Conservation (phyloP, 2,329 filamentous ascomycete genomes). For the Cordyceps tenuipes region DNA sequence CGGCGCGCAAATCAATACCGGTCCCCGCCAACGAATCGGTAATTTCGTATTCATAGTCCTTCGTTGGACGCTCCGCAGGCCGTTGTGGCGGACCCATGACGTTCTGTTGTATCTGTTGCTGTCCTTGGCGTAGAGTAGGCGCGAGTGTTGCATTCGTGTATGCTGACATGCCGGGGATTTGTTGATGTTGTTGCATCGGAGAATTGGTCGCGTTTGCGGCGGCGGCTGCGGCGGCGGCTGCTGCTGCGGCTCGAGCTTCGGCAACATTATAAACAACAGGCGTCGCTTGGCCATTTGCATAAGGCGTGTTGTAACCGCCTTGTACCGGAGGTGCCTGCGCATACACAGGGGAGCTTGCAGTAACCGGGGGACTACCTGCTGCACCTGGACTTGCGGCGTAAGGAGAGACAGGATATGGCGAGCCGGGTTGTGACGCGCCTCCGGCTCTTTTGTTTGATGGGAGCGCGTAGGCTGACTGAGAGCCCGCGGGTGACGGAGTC, state of each 20-base stretch:
- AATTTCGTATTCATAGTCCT: conserved; percentile 60
- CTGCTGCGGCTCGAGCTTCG: conserved; percentile 20
- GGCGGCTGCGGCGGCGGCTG: conserved; percentile 26
- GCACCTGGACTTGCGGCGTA: conserved; percentile 40
- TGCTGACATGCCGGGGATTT: conserved; percentile 19
- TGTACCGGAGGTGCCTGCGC: conserved; percentile 24
- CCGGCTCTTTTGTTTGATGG: conserved; percentile 64
- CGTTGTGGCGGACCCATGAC: conserved; percentile 53
- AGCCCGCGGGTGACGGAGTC: conserved; percentile 51
- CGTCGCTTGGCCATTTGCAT: conserved; percentile 30
- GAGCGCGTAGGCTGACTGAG: conserved; percentile 45
- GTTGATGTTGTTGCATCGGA: conserved; percentile 27
- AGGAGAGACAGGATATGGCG: conserved; percentile 48
- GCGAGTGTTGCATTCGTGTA: conserved; percentile 23
- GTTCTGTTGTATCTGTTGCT: conserved; percentile 11
- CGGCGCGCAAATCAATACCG: conserved; percentile 78
- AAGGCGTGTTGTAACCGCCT: conserved; percentile 27
- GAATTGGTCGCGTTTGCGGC: conserved; percentile 24
- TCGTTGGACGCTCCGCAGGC: conserved; percentile 53
- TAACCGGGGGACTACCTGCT: conserved; percentile 31
- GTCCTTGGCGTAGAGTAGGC: conserved; percentile 18
- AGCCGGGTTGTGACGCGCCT: conserved; percentile 57
- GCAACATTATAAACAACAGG: conserved; percentile 28
- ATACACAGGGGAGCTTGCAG: conserved; percentile 29
- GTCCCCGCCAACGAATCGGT: conserved; percentile 78